Evolutionary conservation across 345 rosid species (phyloP).

Genomic region (Pelargonium nanum): DNA sequence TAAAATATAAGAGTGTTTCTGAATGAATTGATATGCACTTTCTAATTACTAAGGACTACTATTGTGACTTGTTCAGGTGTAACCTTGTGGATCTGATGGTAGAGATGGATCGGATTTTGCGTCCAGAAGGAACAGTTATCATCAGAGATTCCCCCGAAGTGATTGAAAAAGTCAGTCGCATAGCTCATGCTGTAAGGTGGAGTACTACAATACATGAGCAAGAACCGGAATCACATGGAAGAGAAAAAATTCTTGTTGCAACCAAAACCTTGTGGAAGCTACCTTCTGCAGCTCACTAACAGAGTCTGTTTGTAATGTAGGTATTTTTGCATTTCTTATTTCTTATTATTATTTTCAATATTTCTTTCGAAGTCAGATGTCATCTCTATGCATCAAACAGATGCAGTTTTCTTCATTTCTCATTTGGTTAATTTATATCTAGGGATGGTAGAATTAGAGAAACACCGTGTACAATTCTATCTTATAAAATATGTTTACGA

Average conservation of each 20-base stretch:
- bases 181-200: conserved; percentile 78
- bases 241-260: conserved; percentile 66
- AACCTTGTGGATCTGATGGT: conserved; percentile 76
- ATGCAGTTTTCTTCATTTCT: conserved; percentile 18
- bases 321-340: too few relatives aligned
- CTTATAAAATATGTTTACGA: neutral
- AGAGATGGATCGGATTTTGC: conserved; percentile 87
- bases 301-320: conserved; percentile 25
- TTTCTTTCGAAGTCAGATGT: conserved; percentile 19
- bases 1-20: too few relatives aligned
- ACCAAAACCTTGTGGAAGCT: conserved; percentile 57
- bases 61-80: conserved; percentile 47
- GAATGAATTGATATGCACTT: too few relatives aligned
- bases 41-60: neutral
- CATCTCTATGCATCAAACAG: conserved; percentile 23
- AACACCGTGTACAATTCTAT: neutral
- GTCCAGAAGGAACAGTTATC: conserved; percentile 74
- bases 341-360: too few relatives aligned
- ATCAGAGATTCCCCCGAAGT: conserved; percentile 77
- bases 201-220: conserved; percentile 41
- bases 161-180: conserved; percentile 55
- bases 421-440: conserved; percentile 13
- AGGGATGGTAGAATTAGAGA: neutral
- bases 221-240: conserved; percentile 63
- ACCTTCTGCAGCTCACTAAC: conserved; percentile 40